Conservation (phyloP, 1,284 basidiomycete genomes). For the Pulchroboletus neoregius region DNA sequence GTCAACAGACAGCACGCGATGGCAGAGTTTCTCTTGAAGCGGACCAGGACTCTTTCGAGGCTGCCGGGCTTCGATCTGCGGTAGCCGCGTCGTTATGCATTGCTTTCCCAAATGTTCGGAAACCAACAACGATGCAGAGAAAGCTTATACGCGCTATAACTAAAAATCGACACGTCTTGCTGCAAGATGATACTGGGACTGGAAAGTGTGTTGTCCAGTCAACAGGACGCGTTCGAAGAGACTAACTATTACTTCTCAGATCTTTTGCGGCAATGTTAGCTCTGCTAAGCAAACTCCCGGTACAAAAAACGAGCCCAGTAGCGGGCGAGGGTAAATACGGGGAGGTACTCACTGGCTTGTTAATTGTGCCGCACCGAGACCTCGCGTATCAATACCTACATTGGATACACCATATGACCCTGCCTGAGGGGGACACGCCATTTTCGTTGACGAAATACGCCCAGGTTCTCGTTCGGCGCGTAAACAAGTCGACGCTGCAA, state of each 20-base stretch:
- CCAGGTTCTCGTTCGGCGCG: slow-evolving; percentile 56
- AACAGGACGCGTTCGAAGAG: background rate
- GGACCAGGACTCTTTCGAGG: slow-evolving; percentile 39
- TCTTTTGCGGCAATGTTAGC: slow-evolving; percentile 68
- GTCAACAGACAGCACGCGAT: slow-evolving; percentile 17
- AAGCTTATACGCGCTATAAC: slow-evolving; percentile 61
- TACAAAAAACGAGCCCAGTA: slow-evolving; percentile 7
- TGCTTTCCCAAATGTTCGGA: slow-evolving; percentile 60
- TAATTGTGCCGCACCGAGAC: slow-evolving; percentile 73
- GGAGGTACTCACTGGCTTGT: slow-evolving; percentile 44
- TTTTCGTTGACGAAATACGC: slow-evolving; percentile 42
- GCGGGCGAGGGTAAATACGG: background rate
- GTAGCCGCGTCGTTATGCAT: slow-evolving; percentile 45
- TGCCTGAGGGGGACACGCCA: slow-evolving; percentile 27
- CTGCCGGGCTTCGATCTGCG: slow-evolving; percentile 46
- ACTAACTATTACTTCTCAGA: slow-evolving; percentile 36
- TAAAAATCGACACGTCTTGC: slow-evolving; percentile 53
- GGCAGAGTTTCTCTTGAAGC: background rate
- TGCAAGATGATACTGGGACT: slow-evolving; percentile 67
- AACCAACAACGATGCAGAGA: slow-evolving; percentile 57
- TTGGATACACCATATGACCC: slow-evolving; percentile 60
- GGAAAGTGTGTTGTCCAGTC: slow-evolving; percentile 59
- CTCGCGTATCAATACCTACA: slow-evolving; percentile 63
- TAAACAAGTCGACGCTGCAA: slow-evolving; percentile 31
- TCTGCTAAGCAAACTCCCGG: slow-evolving; percentile 53